Conservation (phyloP, 2,329 filamentous ascomycete species). For the Daldinia eschscholtzii region DNA sequence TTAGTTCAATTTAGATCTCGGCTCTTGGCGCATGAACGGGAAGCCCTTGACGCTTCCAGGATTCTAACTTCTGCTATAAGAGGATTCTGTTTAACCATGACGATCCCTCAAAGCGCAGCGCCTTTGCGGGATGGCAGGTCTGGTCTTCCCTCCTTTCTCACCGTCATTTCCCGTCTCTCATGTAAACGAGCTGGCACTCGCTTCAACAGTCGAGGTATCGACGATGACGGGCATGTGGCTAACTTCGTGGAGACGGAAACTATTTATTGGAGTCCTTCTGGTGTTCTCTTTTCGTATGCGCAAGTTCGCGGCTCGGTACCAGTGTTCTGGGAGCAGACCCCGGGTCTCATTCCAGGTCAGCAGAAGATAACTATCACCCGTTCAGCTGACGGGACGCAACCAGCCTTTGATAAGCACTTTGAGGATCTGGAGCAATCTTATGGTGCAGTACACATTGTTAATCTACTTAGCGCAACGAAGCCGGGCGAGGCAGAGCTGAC, state of each 20-base stretch:
- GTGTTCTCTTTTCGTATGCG: constrained; percentile 89
- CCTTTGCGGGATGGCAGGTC: constrained; percentile 75
- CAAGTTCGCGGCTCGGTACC: constrained; percentile 94
- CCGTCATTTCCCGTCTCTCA: constrained; percentile 90
- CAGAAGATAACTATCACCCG: constrained; percentile 94
- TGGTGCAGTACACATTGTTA: constrained; percentile 91
- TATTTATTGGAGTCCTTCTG: constrained; percentile 84
- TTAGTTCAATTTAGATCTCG: constrained; percentile 89
- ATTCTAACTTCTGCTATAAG: constrained; percentile 95
- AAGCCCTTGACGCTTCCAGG: constrained; percentile 84
- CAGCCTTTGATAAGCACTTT: constrained; percentile 96
- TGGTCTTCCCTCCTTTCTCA: constrained; percentile 85
- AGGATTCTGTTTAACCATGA: constrained; percentile 89
- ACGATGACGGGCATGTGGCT: constrained; percentile 96
- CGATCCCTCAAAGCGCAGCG: constrained; percentile 81
- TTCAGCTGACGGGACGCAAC: constrained; percentile 90
- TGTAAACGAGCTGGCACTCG: constrained; percentile 92
- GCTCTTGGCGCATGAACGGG: constrained; percentile 79
- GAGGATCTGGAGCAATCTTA: constrained; percentile 87
- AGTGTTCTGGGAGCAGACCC: constrained; percentile 95
- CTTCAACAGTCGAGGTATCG: constrained; percentile 97
- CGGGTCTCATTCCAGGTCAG: constrained; percentile 88
- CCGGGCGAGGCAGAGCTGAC: constrained; percentile 88
- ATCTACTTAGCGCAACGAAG: constrained; percentile 92
- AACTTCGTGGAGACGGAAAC: constrained; percentile 99